Conservation (phyloP, 805 yeast species). For the Metschnikowia dekortorum region DNA sequence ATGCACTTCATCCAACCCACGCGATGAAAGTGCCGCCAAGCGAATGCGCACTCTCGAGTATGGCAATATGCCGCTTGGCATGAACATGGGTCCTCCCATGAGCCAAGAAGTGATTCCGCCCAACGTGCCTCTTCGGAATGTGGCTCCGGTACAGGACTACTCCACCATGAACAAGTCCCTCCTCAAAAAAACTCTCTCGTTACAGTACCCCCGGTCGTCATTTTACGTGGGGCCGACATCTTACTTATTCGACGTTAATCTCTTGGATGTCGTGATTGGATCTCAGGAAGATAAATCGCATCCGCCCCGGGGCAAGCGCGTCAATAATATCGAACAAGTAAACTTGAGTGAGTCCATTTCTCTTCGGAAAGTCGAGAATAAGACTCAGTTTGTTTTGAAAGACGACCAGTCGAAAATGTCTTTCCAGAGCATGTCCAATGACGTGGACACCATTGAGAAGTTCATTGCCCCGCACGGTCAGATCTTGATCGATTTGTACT, state of each 20-base stretch:
- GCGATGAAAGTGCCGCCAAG: constrained; percentile 44
- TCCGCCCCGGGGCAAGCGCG: constrained; percentile 19
- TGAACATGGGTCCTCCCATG: constrained; percentile 9
- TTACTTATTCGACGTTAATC: constrained; percentile 61
- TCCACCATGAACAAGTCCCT: constrained; percentile 58
- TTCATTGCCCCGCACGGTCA: constrained; percentile 92
- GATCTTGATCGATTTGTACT: constrained; percentile 71
- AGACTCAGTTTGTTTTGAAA: constrained; percentile 69
- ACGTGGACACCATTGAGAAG: constrained; percentile 78
- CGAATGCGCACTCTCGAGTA: constrained; percentile 21
- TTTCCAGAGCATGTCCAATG: constrained; percentile 64
- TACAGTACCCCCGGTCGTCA: constrained; percentile 87
- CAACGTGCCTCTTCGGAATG: constrained; percentile 46
- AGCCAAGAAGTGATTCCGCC: constrained; percentile 29
- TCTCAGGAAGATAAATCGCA: constrained; percentile 21
- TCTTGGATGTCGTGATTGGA: constrained; percentile 57
- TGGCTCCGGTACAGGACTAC: constrained; percentile 64
- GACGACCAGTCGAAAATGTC: constrained; percentile 76
- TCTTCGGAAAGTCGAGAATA: constrained; percentile 73
- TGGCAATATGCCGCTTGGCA: constrained; percentile 4
- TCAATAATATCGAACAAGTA: constrained; percentile 67
- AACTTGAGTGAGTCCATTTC: constrained; percentile 63
- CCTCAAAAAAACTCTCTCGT: constrained; percentile 62
- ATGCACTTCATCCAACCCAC: constrained; percentile 56
- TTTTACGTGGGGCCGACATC: constrained; percentile 88